Percentiles rank a stretch among this genome's conserved stretches.
Conservation (phyloP, 2,329 filamentous ascomycete species). For the Pleomassaria siparia region DNA sequence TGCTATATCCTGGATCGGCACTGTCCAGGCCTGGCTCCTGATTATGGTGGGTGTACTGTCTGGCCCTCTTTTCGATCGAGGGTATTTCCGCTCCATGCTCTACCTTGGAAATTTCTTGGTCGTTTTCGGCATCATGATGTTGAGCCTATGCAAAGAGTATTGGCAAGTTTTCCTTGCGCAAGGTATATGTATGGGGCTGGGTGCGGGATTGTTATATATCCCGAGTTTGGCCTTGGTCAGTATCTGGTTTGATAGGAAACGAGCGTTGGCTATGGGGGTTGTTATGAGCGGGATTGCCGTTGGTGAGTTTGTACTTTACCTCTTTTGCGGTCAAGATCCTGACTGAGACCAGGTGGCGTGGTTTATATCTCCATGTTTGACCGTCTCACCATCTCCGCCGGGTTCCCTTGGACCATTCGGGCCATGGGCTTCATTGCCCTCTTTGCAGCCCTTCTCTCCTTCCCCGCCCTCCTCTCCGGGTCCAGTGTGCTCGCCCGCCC, state of each 20-base stretch:
- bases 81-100: constrained; percentile 50
- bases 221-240: constrained; percentile 41
- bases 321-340: constrained; percentile 4
- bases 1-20: constrained; percentile 51
- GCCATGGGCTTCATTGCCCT: constrained; percentile 39
- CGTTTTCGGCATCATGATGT: constrained; percentile 65
- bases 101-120: constrained; percentile 53
- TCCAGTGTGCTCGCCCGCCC: constrained; percentile 27
- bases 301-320: constrained; percentile 22
- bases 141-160: constrained; percentile 56
- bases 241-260: constrained; percentile 38
- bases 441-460: constrained; percentile 31
- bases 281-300: constrained; percentile 44
- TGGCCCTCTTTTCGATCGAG: constrained; percentile 51
- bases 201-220: constrained; percentile 40
- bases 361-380: constrained; percentile 43
- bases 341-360: constrained; percentile 30
- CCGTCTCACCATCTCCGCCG: constrained; percentile 23
- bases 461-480: constrained; percentile 39
- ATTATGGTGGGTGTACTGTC: constrained; percentile 55
- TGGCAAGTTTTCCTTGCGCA: constrained; percentile 59
- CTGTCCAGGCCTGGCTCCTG: constrained; percentile 50
- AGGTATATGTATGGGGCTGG: constrained; percentile 52
- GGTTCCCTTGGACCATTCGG: constrained; percentile 42
- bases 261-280: constrained; percentile 38